Conservation (phyloP, 306 rosid species). For the Glycine latifolia region DNA sequence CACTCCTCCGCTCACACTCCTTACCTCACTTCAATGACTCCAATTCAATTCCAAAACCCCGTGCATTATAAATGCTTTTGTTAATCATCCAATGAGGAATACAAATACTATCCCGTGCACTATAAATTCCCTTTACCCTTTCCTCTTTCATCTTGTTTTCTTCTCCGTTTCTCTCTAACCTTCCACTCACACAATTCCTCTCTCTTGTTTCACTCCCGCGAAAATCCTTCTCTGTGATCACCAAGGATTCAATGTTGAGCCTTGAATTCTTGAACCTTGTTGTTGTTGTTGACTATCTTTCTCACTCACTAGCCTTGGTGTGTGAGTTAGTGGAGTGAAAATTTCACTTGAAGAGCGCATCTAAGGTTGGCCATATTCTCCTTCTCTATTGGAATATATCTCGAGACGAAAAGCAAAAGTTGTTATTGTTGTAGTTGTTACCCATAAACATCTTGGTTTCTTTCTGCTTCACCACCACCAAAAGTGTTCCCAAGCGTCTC, state of each 20-base stretch:
- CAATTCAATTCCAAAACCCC: slow-evolving; percentile 5
- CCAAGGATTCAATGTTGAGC: not conserved
- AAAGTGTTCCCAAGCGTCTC: slow-evolving; percentile 38
- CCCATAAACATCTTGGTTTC: slow-evolving; percentile 26
- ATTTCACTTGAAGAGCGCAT: slow-evolving; percentile 18
- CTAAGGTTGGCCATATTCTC: slow-evolving; percentile 39
- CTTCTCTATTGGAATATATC: slow-evolving; percentile 34
- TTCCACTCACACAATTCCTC: not conserved
- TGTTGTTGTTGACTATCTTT: not conserved
- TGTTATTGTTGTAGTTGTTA: slow-evolving; percentile 37
- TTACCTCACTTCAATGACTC: not conserved
- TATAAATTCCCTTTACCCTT: slow-evolving; percentile 50
- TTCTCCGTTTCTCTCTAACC: not conserved
- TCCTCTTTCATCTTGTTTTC: slow-evolving; percentile 26
- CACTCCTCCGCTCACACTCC: not conserved
- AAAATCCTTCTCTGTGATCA: not conserved
- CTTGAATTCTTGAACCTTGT: not conserved
- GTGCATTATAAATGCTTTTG: not conserved
- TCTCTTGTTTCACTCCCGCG: not conserved
- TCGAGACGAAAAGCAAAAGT: slow-evolving; percentile 45
- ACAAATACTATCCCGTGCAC: slow-evolving; percentile 31
- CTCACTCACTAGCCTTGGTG: not conserved
- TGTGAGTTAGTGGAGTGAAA: slow-evolving; percentile 20
- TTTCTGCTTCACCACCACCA: slow-evolving; percentile 35
- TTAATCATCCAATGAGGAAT: not conserved